Evolutionary conservation across 2,329 filamentous ascomycete species (phyloP).

Genomic region (Apiospora rasikravindrae): DNA sequence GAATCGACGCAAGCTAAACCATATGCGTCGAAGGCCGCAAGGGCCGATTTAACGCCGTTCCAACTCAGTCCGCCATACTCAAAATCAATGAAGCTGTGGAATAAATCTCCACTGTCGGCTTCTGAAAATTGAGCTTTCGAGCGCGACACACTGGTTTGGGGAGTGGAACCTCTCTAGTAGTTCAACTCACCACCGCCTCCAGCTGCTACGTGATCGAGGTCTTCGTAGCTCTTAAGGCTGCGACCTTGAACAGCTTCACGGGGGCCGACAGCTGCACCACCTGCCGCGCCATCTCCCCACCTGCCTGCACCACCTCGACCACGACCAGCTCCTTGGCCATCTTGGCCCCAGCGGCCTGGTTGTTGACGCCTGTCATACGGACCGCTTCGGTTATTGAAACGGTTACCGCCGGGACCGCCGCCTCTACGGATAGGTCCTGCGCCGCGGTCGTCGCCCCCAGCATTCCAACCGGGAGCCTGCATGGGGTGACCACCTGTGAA

Average conservation of each 20-base stretch:
- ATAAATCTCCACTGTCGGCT: not conserved
- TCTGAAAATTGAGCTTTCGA: not conserved
- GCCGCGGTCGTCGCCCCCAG: slow-evolving; percentile 58
- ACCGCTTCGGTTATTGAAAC: slow-evolving; percentile 67
- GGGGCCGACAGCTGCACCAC: slow-evolving; percentile 79
- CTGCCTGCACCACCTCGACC: slow-evolving; percentile 58
- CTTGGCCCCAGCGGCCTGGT: slow-evolving; percentile 54
- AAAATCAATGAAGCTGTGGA: not conserved
- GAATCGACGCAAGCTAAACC: not conserved
- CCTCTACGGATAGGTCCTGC: slow-evolving; percentile 73
- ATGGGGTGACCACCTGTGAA: slow-evolving; percentile 51
- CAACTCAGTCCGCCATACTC: not conserved
- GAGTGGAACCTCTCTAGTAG: slow-evolving; percentile 61
- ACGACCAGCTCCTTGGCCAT: slow-evolving; percentile 58
- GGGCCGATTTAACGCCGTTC: not conserved
- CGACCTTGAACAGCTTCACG: slow-evolving; percentile 91
- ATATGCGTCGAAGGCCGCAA: slow-evolving; percentile 8
- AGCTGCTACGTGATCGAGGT: slow-evolving; percentile 84
- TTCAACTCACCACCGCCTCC: slow-evolving; percentile 84
- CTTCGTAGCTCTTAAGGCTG: slow-evolving; percentile 95
- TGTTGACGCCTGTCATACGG: slow-evolving; percentile 75
- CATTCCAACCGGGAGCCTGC: slow-evolving; percentile 53
- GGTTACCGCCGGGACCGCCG: slow-evolving; percentile 62
- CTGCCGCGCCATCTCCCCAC: slow-evolving; percentile 76
- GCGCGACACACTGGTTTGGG: not conserved